Base-by-base conservation (phyloP, 768 basidiomycete species). In the Wakefieldia striispora region DNA sequence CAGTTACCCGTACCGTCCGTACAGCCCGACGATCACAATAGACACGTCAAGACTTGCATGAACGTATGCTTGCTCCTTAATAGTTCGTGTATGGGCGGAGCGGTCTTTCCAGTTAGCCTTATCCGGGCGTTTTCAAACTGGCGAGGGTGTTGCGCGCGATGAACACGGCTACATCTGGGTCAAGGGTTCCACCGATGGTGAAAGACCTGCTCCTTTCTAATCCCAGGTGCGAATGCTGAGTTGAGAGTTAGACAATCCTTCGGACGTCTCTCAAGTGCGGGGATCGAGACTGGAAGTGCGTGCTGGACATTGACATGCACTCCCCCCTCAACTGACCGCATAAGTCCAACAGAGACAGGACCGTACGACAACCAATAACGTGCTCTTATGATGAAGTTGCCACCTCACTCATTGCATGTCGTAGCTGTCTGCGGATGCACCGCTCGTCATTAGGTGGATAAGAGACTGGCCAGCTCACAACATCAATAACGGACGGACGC, bases 161-260 rank as follows among this genome's bases (percentile, higher is more conserved):
- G 83, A 87, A 57, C 84, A 98, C 59, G 97, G 95, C 2, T 98
- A 99, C 73, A 89, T 95, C 66, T 98, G 97, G 95, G 97, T 99
- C 71, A 93, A 93, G 70, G 97, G 95, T 44, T 84, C 97, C 57
- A 82, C 98, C 43, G 97, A 99, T 69, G 94, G 88, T 81, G 77
- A n/a, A 56, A 71, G 78, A 57, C 5, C 24, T 51, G 17, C 42
- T 37, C 20, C 45, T 50, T n/a, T 20, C 40, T n/a, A 12, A 39
- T 27, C 2, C 13, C 13, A 35, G 33, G 35, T 48, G n/a, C n/a
- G 16, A 21, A 43, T 38, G n/a, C 27, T 47, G 14, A 53, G 7
- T 20, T 23, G 27, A 11, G 35, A 50, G 12, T 59, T 16, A 90
- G 89, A 95, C 80, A 97, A 97, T 70, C 95, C 97, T 27, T 95